phyloP scores from a whole-genome alignment of 2,329 filamentous ascomycete species.

The Paecilomyces dactylethromorphus region DNA sequence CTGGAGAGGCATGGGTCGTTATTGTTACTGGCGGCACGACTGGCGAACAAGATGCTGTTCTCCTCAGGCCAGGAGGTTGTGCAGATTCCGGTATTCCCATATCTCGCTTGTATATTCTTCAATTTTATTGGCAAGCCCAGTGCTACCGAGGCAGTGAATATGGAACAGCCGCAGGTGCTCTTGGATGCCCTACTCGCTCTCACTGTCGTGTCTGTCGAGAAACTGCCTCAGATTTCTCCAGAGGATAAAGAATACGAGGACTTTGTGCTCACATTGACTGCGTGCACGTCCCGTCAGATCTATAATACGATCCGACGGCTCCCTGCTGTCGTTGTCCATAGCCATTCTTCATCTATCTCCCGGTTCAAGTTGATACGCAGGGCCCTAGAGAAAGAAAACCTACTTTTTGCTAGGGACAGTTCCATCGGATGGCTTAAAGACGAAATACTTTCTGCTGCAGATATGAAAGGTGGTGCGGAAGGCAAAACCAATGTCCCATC shows the following conservation, averaged over 20 bases:
- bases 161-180: constrained; percentile 46
- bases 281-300: constrained; percentile 29
- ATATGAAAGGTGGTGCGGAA: constrained; percentile 3
- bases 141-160: constrained; percentile 27
- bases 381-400: constrained; percentile 48
- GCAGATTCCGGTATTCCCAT: constrained; percentile 45
- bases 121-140: constrained; percentile 45
- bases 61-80: constrained; percentile 30
- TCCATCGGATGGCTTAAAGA: constrained; percentile 57
- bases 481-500: constrained; percentile 2
- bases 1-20: constrained; percentile 51
- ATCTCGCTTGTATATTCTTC: constrained; percentile 44
- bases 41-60: constrained; percentile 45
- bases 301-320: constrained; percentile 32
- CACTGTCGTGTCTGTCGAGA: constrained; percentile 44
- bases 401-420: constrained; percentile 50
- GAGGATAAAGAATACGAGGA: constrained; percentile 47
- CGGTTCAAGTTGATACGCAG: constrained; percentile 50
- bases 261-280: constrained; percentile 43
- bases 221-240: constrained; percentile 37
- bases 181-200: constrained; percentile 50
- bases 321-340: constrained; percentile 38
- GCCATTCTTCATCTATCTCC: constrained; percentile 45
- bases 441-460: constrained; percentile 47
- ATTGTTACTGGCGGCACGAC: constrained; percentile 48